A percentile compares a stretch with the other conserved stretches of the same genome.
Conservation (phyloP, 2,329 filamentous ascomycete species). For the Stemphylium beticola region DNA sequence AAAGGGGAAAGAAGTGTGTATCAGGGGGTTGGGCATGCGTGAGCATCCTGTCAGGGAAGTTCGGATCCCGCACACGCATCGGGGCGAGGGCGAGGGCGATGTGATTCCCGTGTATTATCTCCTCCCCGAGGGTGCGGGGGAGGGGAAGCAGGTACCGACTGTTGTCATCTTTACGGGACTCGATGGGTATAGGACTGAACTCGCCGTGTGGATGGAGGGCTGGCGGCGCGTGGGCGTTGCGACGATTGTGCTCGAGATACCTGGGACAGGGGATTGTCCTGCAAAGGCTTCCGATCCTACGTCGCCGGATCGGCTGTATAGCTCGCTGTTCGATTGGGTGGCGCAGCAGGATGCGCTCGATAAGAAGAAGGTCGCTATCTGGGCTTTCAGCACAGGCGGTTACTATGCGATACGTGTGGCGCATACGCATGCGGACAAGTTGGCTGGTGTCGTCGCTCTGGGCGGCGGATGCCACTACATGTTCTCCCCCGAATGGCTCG, state of each 20-base stretch:
- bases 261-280: constrained; percentile 64
- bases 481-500: constrained; percentile 63
- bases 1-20: constrained; percentile 68
- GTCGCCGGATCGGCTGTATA: constrained; percentile 61
- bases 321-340: constrained; percentile 62
- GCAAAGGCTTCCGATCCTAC: constrained; percentile 54
- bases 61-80: constrained; percentile 63
- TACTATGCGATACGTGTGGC: constrained; percentile 65
- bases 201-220: constrained; percentile 59
- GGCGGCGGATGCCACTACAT: constrained; percentile 63
- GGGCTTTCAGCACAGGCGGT: constrained; percentile 65
- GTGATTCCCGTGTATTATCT: constrained; percentile 70
- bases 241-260: constrained; percentile 61
- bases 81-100: constrained; percentile 58
- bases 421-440: constrained; percentile 61
- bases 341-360: constrained; percentile 56
- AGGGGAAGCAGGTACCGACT: constrained; percentile 55
- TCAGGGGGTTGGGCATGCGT: constrained; percentile 57
- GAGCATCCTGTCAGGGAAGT: constrained; percentile 68
- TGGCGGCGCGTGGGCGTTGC: constrained; percentile 59
- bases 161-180: constrained; percentile 65
- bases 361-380: constrained; percentile 56
- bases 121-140: constrained; percentile 57
- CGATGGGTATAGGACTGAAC: constrained; percentile 65
- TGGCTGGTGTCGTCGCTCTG: constrained; percentile 60